Conservation (phyloP, 139 green algal species). For the Astrephomene gubernaculifera region DNA sequence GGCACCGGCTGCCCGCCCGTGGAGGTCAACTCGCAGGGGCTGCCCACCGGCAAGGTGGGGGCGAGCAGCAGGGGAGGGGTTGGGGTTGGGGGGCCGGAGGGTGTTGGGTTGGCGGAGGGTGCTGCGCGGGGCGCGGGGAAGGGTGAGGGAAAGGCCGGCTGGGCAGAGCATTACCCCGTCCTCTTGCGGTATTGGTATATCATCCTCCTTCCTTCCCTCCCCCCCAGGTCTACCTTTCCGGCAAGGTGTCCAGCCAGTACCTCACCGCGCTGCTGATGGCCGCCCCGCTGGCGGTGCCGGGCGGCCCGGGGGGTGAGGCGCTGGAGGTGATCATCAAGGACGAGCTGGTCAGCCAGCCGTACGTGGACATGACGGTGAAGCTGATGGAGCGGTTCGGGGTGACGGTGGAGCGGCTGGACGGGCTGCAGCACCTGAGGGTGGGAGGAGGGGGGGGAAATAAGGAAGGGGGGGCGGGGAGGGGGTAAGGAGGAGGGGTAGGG, state of each 20-base stretch:
- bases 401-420: conserved; percentile 81
- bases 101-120: too few species aligned
- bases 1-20: conserved; percentile 98
- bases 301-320: conserved; percentile 65
- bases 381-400: conserved; percentile 97
- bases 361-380: conserved; percentile 99
- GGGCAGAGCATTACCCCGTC: too few species aligned
- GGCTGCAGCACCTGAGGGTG: conserved; percentile 82
- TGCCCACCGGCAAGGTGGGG: conserved; percentile 86
- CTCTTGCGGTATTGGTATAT: background rate
- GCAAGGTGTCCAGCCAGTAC: conserved; percentile 92
- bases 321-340: conserved; percentile 90
- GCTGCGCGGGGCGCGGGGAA: too few species aligned
- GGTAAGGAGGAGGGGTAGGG: background rate
- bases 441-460: background rate
- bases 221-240: conserved; percentile 77
- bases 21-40: conserved; percentile 81
- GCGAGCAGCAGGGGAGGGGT: too few species aligned
- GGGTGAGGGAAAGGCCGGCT: too few species aligned
- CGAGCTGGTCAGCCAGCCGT: conserved; percentile 94
- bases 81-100: background rate
- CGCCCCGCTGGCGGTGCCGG: conserved; percentile 83
- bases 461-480: background rate
- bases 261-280: conserved; percentile 98
- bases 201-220: background rate